A percentile compares a stretch with the other conserved stretches of the same genome.
These are phyloP conservation scores for Solanum virginianum DNA, from an alignment of 257 asterid genomes.

Conservation along the genomic window DNA sequence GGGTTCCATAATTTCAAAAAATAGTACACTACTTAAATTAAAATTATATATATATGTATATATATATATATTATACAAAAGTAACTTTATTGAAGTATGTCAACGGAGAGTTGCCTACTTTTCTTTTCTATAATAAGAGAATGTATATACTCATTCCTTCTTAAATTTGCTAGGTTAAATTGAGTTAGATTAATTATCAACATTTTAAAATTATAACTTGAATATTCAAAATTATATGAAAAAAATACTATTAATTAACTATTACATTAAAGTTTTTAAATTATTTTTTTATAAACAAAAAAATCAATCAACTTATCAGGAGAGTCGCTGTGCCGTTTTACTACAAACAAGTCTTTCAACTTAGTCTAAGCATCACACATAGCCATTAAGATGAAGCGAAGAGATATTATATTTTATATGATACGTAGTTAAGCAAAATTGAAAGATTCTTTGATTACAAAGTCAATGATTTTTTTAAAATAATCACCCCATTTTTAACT, in stretches of 20 bases:
- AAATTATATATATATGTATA: no score
- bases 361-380: background rate
- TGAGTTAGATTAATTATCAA: background rate
- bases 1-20: no score
- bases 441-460: background rate
- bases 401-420: background rate
- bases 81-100: no score
- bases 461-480: background rate
- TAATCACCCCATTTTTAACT: background rate
- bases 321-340: background rate
- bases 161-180: background rate
- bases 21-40: no score
- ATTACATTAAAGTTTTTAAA: background rate
- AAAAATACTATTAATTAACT: background rate
- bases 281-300: background rate
- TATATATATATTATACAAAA: no score
- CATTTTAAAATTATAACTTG: background rate
- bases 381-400: background rate
- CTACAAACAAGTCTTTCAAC: background rate
- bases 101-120: no score
- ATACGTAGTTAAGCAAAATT: no score
- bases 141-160: no score
- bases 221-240: background rate
- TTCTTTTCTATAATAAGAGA: no score
- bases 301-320: background rate